Evolutionary conservation across 257 asterid genomes (phyloP).

Genomic region (Vinca minor): DNA sequence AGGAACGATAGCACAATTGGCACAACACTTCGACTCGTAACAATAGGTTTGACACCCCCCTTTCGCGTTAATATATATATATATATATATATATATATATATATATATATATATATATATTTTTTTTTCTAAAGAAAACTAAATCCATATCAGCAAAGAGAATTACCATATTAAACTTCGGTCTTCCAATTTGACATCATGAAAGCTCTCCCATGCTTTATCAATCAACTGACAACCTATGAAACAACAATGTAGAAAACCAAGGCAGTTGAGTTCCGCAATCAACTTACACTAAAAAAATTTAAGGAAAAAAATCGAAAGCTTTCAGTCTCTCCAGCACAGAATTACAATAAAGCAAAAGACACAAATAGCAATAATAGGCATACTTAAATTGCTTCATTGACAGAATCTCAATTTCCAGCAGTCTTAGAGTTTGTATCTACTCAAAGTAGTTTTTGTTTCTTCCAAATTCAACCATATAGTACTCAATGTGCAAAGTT

Average conservation of each 20-base stretch:
- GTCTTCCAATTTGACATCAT: slow-evolving; percentile 78
- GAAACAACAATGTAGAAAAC: slow-evolving; percentile 12
- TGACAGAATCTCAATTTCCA: background rate
- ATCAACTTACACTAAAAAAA: background rate
- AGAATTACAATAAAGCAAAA: background rate
- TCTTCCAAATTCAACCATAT: background rate
- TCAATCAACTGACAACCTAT: slow-evolving; percentile 87
- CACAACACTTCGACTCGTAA: too few relatives aligned
- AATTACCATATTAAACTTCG: slow-evolving; percentile 85
- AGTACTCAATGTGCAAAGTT: background rate
- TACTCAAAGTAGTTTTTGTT: background rate
- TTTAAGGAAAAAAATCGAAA: background rate
- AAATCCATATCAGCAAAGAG: slow-evolving; percentile 6
- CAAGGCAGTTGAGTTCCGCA: background rate
- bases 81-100: too few relatives aligned
- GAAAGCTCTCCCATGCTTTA: slow-evolving; percentile 86
- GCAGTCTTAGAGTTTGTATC: background rate
- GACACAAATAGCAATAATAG: background rate
- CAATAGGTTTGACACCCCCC: too few relatives aligned
- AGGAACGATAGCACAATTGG: too few relatives aligned
- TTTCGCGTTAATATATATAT: too few relatives aligned
- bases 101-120: too few relatives aligned
- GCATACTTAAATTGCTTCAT: background rate
- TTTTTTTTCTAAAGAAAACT: too few relatives aligned
- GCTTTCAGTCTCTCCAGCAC: too few relatives aligned